Evolutionary conservation across 2,329 filamentous ascomycete genomes (phyloP).

Genomic region (Pestalotiopsis sp.): DNA sequence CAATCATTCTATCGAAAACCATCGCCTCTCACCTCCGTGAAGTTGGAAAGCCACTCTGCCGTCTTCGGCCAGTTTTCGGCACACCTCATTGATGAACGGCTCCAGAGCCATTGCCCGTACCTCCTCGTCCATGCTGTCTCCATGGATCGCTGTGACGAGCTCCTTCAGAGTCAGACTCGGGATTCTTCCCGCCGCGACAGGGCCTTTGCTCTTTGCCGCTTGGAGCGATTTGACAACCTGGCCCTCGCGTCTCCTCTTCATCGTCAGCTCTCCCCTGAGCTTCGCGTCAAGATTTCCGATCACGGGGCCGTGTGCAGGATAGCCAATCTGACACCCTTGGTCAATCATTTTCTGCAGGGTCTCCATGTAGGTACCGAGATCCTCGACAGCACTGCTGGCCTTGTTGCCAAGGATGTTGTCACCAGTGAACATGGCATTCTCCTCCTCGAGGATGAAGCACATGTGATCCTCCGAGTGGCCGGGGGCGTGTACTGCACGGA

Average conservation of each 20-base stretch:
- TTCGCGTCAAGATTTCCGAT: slow-evolving; percentile 71
- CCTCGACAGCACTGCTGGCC: slow-evolving; percentile 83
- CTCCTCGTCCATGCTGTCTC: slow-evolving; percentile 36
- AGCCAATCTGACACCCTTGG: slow-evolving; percentile 66
- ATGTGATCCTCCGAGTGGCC: slow-evolving; percentile 83
- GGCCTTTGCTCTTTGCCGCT: background rate
- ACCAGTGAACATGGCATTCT: slow-evolving; percentile 81
- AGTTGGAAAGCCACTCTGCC: slow-evolving; percentile 43
- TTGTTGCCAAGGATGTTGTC: slow-evolving; percentile 81
- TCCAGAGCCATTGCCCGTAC: slow-evolving; percentile 36
- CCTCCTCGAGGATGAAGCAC: slow-evolving; percentile 73
- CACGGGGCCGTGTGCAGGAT: slow-evolving; percentile 83
- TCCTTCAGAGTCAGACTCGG: slow-evolving; percentile 41
- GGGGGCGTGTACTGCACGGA: slow-evolving; percentile 40
- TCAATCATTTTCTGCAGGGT: slow-evolving; percentile 68
- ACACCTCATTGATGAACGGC: slow-evolving; percentile 44
- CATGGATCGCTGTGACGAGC: slow-evolving; percentile 46
- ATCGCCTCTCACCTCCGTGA: slow-evolving; percentile 36
- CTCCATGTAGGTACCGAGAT: slow-evolving; percentile 67
- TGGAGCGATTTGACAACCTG: slow-evolving; percentile 68
- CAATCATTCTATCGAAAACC: slow-evolving; percentile 31
- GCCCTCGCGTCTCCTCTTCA: slow-evolving; percentile 75
- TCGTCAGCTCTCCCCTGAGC: slow-evolving; percentile 78
- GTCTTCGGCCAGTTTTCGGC: slow-evolving; percentile 46
- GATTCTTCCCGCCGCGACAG: slow-evolving; percentile 17